These are phyloP conservation scores for Chenopodium quinoa DNA, from an alignment of 148 eudicot genomes.

Conservation along the genomic window DNA sequence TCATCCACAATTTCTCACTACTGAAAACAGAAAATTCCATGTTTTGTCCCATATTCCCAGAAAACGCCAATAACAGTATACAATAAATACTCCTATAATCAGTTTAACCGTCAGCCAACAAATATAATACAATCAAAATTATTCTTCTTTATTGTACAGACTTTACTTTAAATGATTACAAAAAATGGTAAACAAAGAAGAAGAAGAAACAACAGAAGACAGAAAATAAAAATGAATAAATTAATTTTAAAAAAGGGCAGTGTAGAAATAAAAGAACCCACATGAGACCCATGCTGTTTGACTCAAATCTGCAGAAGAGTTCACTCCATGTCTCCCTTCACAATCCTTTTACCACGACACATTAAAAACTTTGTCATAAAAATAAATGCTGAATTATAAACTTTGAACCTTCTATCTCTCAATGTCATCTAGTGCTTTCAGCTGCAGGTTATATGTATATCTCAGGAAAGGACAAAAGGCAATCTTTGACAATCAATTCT, in stretches of 20 bases:
- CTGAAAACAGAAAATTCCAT: neutral
- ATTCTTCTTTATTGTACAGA: neutral
- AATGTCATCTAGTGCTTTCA: slow-evolving; percentile 16
- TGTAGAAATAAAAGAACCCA: slow-evolving; percentile 51
- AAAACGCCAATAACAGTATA: neutral
- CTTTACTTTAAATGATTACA: slow-evolving; percentile 10
- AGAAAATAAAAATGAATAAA: neutral
- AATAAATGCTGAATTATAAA: slow-evolving; percentile 13
- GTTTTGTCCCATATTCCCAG: neutral
- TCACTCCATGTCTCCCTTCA: slow-evolving; percentile 37
- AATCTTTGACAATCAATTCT: neutral
- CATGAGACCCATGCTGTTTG: slow-evolving; percentile 68
- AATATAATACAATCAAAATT: neutral
- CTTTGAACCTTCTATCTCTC: slow-evolving; percentile 20
- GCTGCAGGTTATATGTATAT: slow-evolving; percentile 19
- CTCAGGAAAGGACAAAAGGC: neutral
- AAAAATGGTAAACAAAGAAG: neutral
- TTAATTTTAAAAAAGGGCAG: neutral
- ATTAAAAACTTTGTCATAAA: slow-evolving; percentile 23
- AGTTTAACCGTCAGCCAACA: slow-evolving; percentile 1
- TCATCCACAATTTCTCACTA: neutral
- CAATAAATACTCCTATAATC: neutral
- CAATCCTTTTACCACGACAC: slow-evolving; percentile 38
- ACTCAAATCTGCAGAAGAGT: slow-evolving; percentile 37
- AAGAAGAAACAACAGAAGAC: slow-evolving; percentile 1